Evolutionary conservation across 352 stramenopile genomes (phyloP).

Genomic region (Peronospora farinosa): DNA sequence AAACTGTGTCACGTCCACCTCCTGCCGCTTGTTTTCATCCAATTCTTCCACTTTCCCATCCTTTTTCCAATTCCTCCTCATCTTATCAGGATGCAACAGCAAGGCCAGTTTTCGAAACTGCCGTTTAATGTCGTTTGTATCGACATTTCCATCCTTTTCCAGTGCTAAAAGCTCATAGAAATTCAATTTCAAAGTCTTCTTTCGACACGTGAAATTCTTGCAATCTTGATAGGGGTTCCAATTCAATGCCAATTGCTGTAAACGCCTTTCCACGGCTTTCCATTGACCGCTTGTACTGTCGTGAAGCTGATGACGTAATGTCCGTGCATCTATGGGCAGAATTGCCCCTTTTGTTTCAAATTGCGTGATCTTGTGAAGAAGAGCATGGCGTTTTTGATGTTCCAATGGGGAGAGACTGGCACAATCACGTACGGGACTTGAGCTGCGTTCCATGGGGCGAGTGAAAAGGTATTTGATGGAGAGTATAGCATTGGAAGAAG

Average conservation of each 20-base stretch:
- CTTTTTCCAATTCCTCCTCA: constrained; percentile 16
- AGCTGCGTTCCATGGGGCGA: constrained; percentile 11
- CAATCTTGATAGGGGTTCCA: constrained; percentile 79
- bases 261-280: constrained; percentile 47
- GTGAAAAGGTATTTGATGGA: background rate
- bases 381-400: constrained; percentile 20
- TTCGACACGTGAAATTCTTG: background rate
- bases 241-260: constrained; percentile 47
- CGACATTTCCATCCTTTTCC: constrained; percentile 21
- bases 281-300: constrained; percentile 57
- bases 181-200: constrained; percentile 40
- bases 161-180: constrained; percentile 64
- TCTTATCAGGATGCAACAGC: constrained; percentile 66
- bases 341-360: constrained; percentile 53
- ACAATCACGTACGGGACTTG: background rate
- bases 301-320: constrained; percentile 56
- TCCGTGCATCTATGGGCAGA: constrained; percentile 49
- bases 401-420: constrained; percentile 11
- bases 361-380: constrained; percentile 53
- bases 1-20: constrained; percentile 47
- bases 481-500: too few species aligned
- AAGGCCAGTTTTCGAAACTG: constrained; percentile 67
- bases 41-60: constrained; percentile 2
- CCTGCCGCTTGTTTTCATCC: constrained; percentile 6
- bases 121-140: constrained; percentile 43